Evolutionary conservation across 305 asterid genomes (phyloP), one percentile per base, ranked within the genome.

Genomic region (Fraxinus ornus): DNA sequence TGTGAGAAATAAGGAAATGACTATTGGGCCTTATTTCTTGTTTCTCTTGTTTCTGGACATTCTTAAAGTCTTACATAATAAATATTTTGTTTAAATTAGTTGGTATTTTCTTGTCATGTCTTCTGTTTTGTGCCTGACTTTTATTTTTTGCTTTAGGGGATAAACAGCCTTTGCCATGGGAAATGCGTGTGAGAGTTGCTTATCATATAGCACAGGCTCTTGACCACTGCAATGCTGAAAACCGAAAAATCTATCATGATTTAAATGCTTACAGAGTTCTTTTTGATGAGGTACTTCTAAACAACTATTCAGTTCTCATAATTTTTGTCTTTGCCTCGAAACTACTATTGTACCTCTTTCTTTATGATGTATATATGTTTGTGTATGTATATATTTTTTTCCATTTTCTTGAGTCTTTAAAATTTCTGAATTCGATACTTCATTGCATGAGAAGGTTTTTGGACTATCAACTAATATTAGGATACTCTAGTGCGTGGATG

Each of bases 161-260:
- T 81, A 88, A 88, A 78, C 88, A 90, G 52, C 93, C 93, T 44
- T 84, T 90, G 80, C 91, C 87, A 52, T 90, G 93, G 91, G 93
- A 87, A 85, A 90, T 90, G 93, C 90, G 93, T 22, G 85, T 85
- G 70, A 86, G 92, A 72, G 91, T 89, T 76, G 90, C 93, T 52
- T 75, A 70, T 86, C 85, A 47, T 55, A 79, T 71, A 35, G 78
- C 75, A 47, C 33, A 76, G 66, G 83, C 57, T 9, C 82, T 24
- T 35, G 81, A 75, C 60, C 75, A 78, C 68, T 28, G 77, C 44
- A 35, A 41, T 77, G 32, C 32, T 28, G 87, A 80, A 55, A 36
- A 71, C 24, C 41, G 82, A 24, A 62, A 39, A 66, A 30, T 79
- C 8, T 79, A 79, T 37, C 82, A 79, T 22, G 82, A 79, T 44